A percentile compares a stretch with the other conserved stretches of the same genome.
phyloP scores from a whole-genome alignment of 164 flowering plant species.

The Tetrastigma voinierianum region DNA sequence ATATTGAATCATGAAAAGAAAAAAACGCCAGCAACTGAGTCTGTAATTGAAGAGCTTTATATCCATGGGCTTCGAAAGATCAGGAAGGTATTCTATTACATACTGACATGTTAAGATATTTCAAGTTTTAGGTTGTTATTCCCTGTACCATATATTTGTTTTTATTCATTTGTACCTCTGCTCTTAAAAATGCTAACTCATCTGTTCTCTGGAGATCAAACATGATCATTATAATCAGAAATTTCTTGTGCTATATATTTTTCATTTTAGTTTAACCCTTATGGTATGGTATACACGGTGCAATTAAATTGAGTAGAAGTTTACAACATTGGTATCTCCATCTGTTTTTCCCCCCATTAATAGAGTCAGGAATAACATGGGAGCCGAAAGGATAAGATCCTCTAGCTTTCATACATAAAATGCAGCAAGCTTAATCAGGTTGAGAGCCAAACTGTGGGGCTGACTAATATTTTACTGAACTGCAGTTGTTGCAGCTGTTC shows the following conservation, averaged over 20 bases:
- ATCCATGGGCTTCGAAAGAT: conserved; percentile 80
- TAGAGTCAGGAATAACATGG: too few relatives aligned
- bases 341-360: too few relatives aligned
- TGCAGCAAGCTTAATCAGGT: not conserved
- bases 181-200: too few relatives aligned
- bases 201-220: too few relatives aligned
- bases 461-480: not conserved
- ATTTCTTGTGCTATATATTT: too few relatives aligned
- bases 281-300: too few relatives aligned
- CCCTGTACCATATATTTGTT: not conserved
- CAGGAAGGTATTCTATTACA: conserved; percentile 47
- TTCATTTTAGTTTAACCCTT: too few relatives aligned
- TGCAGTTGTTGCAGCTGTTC: conserved; percentile 61
- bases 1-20: conserved; percentile 63
- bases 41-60: conserved; percentile 51
- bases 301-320: too few relatives aligned
- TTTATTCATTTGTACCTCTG: not conserved
- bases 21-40: conserved; percentile 29
- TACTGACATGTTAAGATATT: not conserved
- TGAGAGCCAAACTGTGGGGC: too few relatives aligned
- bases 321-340: too few relatives aligned
- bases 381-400: too few relatives aligned
- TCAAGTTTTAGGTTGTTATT: not conserved
- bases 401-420: not conserved
- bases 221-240: too few relatives aligned